These are phyloP conservation scores for Xylaria castorea DNA, from an alignment of 495 filamentous ascomycete genomes.

Conservation along the genomic window DNA sequence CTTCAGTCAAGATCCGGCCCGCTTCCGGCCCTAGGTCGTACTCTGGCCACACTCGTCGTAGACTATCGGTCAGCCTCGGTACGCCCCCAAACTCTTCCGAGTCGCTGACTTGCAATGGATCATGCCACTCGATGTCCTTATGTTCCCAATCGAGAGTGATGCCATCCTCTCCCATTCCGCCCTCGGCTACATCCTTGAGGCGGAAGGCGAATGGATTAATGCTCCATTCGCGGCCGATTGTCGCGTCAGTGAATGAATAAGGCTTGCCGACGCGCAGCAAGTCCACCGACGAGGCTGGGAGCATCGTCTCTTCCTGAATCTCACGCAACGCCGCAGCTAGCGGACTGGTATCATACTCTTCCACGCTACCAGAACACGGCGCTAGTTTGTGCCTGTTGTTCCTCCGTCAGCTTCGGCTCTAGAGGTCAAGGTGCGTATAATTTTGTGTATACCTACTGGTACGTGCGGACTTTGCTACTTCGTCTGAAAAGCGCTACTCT, in stretches of 20 bases:
- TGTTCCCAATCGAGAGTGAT: slow-evolving; percentile 72
- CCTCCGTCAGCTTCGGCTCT: slow-evolving; percentile 1
- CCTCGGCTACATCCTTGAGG: slow-evolving; percentile 49
- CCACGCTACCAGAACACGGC: slow-evolving; percentile 67
- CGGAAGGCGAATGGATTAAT: slow-evolving; percentile 68
- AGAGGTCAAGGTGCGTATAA: not conserved
- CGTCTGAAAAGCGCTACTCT: slow-evolving; percentile 65
- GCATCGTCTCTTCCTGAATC: slow-evolving; percentile 65
- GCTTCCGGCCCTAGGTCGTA: slow-evolving; percentile 49
- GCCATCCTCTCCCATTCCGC: slow-evolving; percentile 44
- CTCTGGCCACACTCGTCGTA: slow-evolving; percentile 65
- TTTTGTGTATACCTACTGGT: slow-evolving; percentile 42
- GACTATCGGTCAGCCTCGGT: slow-evolving; percentile 60
- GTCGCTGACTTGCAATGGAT: slow-evolving; percentile 52
- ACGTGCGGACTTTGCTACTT: slow-evolving; percentile 63
- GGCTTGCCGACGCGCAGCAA: slow-evolving; percentile 64
- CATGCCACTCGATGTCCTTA: slow-evolving; percentile 62
- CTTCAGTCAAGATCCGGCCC: slow-evolving; percentile 50
- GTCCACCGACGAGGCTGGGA: slow-evolving; percentile 53
- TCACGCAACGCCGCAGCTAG: slow-evolving; percentile 66
- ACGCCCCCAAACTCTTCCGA: slow-evolving; percentile 56
- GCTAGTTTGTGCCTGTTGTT: slow-evolving; percentile 57
- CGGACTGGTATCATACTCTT: slow-evolving; percentile 55
- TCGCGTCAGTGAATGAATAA: slow-evolving; percentile 61
- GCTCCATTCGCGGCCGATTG: slow-evolving; percentile 64